Conservation (phyloP, 78 protist species). For the Cavenderia fasciculata region DNA sequence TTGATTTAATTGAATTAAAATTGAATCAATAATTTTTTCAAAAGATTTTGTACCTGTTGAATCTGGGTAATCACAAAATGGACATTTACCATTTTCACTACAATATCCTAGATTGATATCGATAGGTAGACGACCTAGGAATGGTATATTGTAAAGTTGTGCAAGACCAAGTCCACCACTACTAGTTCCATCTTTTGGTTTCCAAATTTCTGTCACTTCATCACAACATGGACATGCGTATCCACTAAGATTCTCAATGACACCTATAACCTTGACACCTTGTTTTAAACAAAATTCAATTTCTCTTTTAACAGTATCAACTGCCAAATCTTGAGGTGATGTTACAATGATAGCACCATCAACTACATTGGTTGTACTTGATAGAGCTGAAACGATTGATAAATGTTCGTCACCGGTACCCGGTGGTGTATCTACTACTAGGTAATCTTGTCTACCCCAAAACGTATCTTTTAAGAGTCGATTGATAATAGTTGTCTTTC, state of each 20-base stretch:
- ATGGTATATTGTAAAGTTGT: constrained; percentile 39
- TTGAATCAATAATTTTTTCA: neutral
- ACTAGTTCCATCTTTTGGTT: no score
- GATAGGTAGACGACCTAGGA: constrained; percentile 80
- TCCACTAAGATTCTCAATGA: constrained; percentile 74
- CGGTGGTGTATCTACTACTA: constrained; percentile 80
- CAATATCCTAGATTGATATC: constrained; percentile 73
- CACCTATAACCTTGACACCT: constrained; percentile 47
- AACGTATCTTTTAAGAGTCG: constrained; percentile 68
- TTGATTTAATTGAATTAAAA: neutral
- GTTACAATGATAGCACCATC: constrained; percentile 79
- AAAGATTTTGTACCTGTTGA: constrained; percentile 29
- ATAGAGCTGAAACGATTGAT: constrained; percentile 32
- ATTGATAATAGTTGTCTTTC: constrained; percentile 65
- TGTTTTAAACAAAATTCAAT: constrained; percentile 47
- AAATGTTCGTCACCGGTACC: constrained; percentile 83
- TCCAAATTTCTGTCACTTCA: constrained; percentile 75
- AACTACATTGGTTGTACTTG: constrained; percentile 6
- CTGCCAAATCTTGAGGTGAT: constrained; percentile 55
- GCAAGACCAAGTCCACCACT: constrained; percentile 80
- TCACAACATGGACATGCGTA: constrained; percentile 83
- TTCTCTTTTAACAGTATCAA: constrained; percentile 63
- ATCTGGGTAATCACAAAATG: constrained; percentile 23
- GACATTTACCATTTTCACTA: constrained; percentile 41
- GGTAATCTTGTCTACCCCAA: constrained; percentile 78